phyloP scores from a whole-genome alignment of 2,329 filamentous ascomycete genomes.

The Ascochyta rabiei region DNA sequence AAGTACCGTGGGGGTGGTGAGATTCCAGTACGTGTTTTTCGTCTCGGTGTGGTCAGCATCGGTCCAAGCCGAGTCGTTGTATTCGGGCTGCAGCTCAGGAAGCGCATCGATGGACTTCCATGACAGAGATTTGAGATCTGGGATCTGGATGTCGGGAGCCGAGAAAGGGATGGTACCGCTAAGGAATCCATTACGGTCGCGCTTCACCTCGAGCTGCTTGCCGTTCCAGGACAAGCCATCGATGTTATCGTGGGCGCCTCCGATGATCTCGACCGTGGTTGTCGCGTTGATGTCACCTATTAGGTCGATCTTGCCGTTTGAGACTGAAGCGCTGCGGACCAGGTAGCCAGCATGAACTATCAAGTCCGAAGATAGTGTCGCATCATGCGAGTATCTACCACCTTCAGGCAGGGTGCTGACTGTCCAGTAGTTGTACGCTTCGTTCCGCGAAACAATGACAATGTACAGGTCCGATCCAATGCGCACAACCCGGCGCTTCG shows the following conservation, averaged over 20 bases:
- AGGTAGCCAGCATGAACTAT: constrained; percentile 69
- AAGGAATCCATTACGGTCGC: constrained; percentile 56
- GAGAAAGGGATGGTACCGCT: constrained; percentile 57
- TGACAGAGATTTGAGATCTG: constrained; percentile 60
- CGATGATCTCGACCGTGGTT: constrained; percentile 70
- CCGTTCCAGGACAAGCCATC: constrained; percentile 65
- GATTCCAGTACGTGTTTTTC: constrained; percentile 56
- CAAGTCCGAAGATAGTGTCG: constrained; percentile 40
- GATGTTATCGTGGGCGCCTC: constrained; percentile 58
- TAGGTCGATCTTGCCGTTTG: constrained; percentile 63
- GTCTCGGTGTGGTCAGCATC: constrained; percentile 62
- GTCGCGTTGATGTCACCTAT: constrained; percentile 74
- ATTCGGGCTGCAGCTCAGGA: constrained; percentile 66
- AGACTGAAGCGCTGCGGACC: constrained; percentile 61
- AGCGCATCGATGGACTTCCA: constrained; percentile 74
- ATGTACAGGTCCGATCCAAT: constrained; percentile 57
- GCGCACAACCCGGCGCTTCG: constrained; percentile 56
- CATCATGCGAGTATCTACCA: constrained; percentile 20
- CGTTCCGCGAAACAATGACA: constrained; percentile 65
- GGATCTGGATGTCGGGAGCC: constrained; percentile 58
- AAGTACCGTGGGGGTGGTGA: constrained; percentile 55
- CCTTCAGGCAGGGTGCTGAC: constrained; percentile 41
- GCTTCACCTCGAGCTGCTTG: constrained; percentile 44
- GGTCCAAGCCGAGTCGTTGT: constrained; percentile 72
- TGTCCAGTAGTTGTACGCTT: constrained; percentile 72